Percentiles rank a stretch among this genome's conserved stretches.
These are phyloP conservation scores for Aspergillus panamensis DNA, from an alignment of 495 filamentous ascomycete species.

Conservation along the genomic window DNA sequence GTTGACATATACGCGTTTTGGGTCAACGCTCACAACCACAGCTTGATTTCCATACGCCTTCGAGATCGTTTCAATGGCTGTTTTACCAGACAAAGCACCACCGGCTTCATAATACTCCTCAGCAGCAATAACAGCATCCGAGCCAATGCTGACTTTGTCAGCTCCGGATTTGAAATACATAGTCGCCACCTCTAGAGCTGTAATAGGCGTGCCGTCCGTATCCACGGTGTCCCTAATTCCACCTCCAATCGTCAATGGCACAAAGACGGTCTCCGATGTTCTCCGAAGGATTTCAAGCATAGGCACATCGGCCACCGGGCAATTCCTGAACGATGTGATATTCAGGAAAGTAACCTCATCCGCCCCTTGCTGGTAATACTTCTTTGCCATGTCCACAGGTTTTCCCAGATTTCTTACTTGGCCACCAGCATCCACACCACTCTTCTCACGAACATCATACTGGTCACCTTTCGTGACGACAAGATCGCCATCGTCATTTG, in stretches of 20 bases:
- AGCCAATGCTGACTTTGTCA: slow-evolving; percentile 98
- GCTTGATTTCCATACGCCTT: slow-evolving; percentile 94
- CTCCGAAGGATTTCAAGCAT: slow-evolving; percentile 91
- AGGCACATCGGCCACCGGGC: slow-evolving; percentile 82
- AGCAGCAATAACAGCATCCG: slow-evolving; percentile 87
- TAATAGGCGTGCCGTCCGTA: slow-evolving; percentile 78
- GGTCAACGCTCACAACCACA: slow-evolving; percentile 93
- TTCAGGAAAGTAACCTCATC: slow-evolving; percentile 97
- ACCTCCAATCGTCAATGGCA: slow-evolving; percentile 93
- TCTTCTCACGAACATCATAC: slow-evolving; percentile 98
- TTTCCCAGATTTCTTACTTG: slow-evolving; percentile 92
- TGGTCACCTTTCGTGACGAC: slow-evolving; percentile 99
- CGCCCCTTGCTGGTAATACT: slow-evolving; percentile 94
- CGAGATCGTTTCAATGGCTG: slow-evolving; percentile 92
- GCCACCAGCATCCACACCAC: slow-evolving; percentile 51
- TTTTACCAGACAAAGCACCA: slow-evolving; percentile 66
- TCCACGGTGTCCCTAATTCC: slow-evolving; percentile 91
- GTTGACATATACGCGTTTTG: slow-evolving; percentile 82
- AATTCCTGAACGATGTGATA: slow-evolving; percentile 96
- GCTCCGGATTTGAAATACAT: slow-evolving; percentile 98
- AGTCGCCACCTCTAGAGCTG: slow-evolving; percentile 86
- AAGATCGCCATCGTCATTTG: slow-evolving; percentile 93
- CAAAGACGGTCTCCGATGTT: slow-evolving; percentile 90
- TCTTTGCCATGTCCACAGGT: slow-evolving; percentile 88
- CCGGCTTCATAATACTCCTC: slow-evolving; percentile 77